Evolutionary conservation across 108 stramenopile genomes (phyloP).

Genomic region (Pseudonitzschia delicatissima): DNA sequence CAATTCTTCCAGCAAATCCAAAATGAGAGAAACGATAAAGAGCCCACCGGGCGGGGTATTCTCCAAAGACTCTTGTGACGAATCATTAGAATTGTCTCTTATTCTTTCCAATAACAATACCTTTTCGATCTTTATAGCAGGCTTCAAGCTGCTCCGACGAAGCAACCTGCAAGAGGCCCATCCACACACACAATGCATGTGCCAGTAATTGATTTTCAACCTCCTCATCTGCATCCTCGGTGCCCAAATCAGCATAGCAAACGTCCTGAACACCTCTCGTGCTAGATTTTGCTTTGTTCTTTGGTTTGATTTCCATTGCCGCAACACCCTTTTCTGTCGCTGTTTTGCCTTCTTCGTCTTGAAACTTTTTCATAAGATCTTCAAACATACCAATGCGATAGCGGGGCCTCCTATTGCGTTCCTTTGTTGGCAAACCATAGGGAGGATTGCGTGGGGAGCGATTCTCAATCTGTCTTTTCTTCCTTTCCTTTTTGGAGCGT

Average conservation of each 20-base stretch:
- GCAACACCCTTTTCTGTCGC: neutral
- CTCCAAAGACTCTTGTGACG: no score
- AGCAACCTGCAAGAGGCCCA: constrained; percentile 4
- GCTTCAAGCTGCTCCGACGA: constrained; percentile 3
- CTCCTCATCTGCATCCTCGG: neutral
- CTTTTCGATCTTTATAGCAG: constrained; percentile 20
- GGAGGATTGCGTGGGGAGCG: no score
- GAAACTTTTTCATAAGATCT: neutral
- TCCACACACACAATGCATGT: constrained; percentile 5
- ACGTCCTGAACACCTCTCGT: no score
- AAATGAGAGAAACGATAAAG: constrained; percentile 13
- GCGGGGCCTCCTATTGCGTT: neutral
- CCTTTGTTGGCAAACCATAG: no score
- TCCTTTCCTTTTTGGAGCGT: neutral
- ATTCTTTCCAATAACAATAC: neutral
- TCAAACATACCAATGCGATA: constrained; percentile 2
- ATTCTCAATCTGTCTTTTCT: no score
- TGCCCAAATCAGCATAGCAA: neutral
- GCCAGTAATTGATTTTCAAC: constrained; percentile 2
- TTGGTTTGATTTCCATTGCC: neutral
- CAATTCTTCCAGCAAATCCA: constrained; percentile 30
- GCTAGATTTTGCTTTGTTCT: neutral
- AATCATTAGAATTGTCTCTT: neutral
- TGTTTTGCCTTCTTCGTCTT: neutral
- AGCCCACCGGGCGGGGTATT: constrained; percentile 4